Evolutionary conservation across 441 rosid species (phyloP).

Genomic region (Aquilaria agallochum): DNA sequence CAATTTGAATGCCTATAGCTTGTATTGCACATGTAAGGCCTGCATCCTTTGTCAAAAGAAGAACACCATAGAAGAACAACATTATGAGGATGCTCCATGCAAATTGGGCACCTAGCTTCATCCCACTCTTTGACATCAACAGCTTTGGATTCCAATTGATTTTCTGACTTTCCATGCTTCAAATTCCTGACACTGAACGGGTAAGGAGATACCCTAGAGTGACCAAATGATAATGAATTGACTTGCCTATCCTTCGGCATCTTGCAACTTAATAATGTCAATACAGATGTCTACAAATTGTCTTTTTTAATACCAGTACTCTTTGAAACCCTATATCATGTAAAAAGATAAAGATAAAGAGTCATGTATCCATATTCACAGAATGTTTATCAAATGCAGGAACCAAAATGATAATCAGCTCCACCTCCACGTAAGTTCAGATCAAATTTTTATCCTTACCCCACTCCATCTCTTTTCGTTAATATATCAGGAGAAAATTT

Average conservation of each 20-base stretch:
- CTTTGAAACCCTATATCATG: slow-evolving; percentile 7
- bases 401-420: too few relatives aligned
- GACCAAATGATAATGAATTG: slow-evolving; percentile 16
- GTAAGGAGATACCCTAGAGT: slow-evolving; percentile 42
- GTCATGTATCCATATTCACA: not conserved
- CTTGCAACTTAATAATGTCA: slow-evolving; percentile 10
- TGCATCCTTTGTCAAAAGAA: slow-evolving; percentile 49
- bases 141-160: slow-evolving; percentile 13
- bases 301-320: slow-evolving; percentile 11
- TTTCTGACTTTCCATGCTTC: slow-evolving; percentile 20
- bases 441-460: too few relatives aligned
- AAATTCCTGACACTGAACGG: slow-evolving; percentile 34
- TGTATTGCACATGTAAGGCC: slow-evolving; percentile 64
- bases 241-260: slow-evolving; percentile 37
- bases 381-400: too few relatives aligned
- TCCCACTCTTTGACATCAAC: slow-evolving; percentile 53
- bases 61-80: slow-evolving; percentile 56
- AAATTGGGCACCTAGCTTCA: slow-evolving; percentile 53
- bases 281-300: slow-evolving; percentile 14
- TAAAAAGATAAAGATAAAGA: slow-evolving; percentile 7
- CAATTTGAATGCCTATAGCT: slow-evolving; percentile 65
- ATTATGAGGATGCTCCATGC: slow-evolving; percentile 74
- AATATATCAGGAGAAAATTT: too few relatives aligned
- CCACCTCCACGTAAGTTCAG: too few relatives aligned
- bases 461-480: too few relatives aligned